Base-by-base conservation (phyloP, 192 early-diverging fungal genomes). In the Podila horticola region DNA sequence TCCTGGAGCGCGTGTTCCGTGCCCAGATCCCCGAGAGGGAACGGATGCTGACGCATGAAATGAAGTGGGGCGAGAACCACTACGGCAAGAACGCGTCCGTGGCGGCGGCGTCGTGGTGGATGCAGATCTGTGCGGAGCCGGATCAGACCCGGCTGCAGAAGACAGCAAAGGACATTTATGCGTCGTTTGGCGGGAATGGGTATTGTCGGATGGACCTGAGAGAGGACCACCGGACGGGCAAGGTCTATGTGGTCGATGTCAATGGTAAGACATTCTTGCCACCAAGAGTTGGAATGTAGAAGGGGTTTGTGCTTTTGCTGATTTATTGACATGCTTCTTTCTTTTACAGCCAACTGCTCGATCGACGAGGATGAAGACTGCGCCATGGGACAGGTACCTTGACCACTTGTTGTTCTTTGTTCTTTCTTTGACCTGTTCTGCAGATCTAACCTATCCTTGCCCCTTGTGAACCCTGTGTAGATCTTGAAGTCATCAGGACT, bases 121-220 rank as follows among this genome's bases (percentile, higher is more conserved):
- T 72, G 76, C 70, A 72, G 13, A 49, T 79, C 49, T 79, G 76
- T 38, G 55, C 36, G 1, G 70, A 79, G 2, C 36, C 33, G 3
- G 76, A 79, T 69, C 70, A 79, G 29, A 33, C 66, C 9, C 57
- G 75, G 17, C 22, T 79, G 5, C 76, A 72, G 33, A 30, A 50
- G 11, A 9, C 33, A 26, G 66, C 70, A 0, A 64, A 48, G 45
- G 28, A 36, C 11, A 79, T 79, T 19, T 79, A 79, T 72, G 51
- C 65, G 3, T 63, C 59, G 61, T 72, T 79, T 72, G 60, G 61
- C 1, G 70, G 76, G 0, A 72, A 72, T 59, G 76, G 76, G 5
- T 79, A 79, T n/a, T 79, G 76, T n/a, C 65, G 76, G 22, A 79
- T 79, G 76, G 76, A 79, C 51, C n/a, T 79, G 20, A 29, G 76